Percentiles rank a stretch among this genome's conserved stretches.
Conservation (phyloP, 2,329 filamentous ascomycete species). For the Zymoseptoria pseudotritici region DNA sequence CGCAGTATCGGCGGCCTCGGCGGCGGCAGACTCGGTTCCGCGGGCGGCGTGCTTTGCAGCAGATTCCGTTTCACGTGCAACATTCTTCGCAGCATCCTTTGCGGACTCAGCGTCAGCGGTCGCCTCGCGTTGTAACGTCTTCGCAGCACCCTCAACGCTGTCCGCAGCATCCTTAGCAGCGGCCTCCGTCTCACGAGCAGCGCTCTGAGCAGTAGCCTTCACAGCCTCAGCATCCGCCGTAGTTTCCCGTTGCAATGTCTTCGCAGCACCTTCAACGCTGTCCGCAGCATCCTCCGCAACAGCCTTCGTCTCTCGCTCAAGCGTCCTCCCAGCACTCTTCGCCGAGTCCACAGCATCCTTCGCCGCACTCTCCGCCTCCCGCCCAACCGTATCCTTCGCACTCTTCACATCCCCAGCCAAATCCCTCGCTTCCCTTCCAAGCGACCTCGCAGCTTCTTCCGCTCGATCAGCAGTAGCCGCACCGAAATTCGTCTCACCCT, state of each 20-base stretch:
- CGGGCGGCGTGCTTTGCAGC: not conserved
- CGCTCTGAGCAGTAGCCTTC: not conserved
- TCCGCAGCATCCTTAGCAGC: not conserved
- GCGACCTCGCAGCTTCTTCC: not conserved
- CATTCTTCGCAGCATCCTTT: not conserved
- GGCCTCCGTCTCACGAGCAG: not conserved
- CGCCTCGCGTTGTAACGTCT: not conserved
- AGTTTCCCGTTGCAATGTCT: not conserved
- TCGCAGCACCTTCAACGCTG: not conserved
- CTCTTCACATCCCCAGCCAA: not conserved
- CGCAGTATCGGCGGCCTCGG: not conserved
- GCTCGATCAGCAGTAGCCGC: not conserved
- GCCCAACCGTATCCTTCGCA: not conserved
- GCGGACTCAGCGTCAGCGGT: not conserved
- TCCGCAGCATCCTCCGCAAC: not conserved
- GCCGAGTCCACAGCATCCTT: not conserved
- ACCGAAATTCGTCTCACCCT: not conserved
- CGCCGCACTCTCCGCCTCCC: not conserved
- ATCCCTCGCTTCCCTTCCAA: not conserved
- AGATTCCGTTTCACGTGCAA: not conserved
- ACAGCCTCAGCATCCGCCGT: not conserved
- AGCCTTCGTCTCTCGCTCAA: not conserved
- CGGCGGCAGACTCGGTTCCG: constrained; percentile 8
- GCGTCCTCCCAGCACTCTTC: not conserved
- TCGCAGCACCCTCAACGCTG: not conserved